phyloP scores from a whole-genome alignment of 139 green algal genomes.

The Penium margaritaceum region DNA sequence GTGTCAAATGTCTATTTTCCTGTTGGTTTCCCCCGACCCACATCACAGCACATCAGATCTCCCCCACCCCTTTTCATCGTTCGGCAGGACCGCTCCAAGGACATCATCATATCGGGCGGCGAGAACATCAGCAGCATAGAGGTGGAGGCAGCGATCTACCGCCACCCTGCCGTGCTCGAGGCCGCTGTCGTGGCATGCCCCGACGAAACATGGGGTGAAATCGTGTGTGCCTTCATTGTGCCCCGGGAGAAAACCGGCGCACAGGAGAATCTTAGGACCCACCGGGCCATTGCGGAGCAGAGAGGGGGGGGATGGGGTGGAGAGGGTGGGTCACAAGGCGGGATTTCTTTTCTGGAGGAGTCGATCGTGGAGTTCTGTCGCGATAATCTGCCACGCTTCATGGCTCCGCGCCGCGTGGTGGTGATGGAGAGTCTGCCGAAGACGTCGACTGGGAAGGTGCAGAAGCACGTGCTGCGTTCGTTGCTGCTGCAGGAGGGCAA shows the following conservation, averaged over 20 bases:
- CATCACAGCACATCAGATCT: too few relatives aligned
- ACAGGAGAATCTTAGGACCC: too few relatives aligned
- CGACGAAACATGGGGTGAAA: conserved; percentile 32
- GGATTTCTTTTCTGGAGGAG: too few relatives aligned
- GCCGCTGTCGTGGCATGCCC: conserved; percentile 18
- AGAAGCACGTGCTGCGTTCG: too few relatives aligned
- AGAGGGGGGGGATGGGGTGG: too few relatives aligned
- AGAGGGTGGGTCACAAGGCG: too few relatives aligned
- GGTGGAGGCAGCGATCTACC: conserved; percentile 14
- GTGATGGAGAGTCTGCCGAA: conserved; percentile 33
- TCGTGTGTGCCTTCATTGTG: conserved; percentile 15
- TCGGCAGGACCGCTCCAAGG: conserved; percentile 36
- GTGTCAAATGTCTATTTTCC: too few relatives aligned
- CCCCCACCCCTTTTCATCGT: too few relatives aligned
- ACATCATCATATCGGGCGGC: conserved; percentile 42
- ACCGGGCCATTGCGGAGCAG: too few relatives aligned
- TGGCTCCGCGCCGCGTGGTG: conserved; percentile 11
- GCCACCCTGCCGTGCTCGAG: conserved; percentile 23
- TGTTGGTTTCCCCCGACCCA: too few relatives aligned
- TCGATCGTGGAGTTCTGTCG: conserved; percentile 34
- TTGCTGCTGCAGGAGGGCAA: too few relatives aligned
- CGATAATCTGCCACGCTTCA: conserved; percentile 25
- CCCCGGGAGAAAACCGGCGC: too few relatives aligned
- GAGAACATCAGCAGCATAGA: conserved; percentile 38
- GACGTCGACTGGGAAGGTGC: conserved; percentile 35